Percentiles rank a stretch among this genome's conserved stretches.
These are phyloP conservation scores for Dioscorea cayenensis DNA, from an alignment of 116 monocot species.

Conservation along the genomic window DNA sequence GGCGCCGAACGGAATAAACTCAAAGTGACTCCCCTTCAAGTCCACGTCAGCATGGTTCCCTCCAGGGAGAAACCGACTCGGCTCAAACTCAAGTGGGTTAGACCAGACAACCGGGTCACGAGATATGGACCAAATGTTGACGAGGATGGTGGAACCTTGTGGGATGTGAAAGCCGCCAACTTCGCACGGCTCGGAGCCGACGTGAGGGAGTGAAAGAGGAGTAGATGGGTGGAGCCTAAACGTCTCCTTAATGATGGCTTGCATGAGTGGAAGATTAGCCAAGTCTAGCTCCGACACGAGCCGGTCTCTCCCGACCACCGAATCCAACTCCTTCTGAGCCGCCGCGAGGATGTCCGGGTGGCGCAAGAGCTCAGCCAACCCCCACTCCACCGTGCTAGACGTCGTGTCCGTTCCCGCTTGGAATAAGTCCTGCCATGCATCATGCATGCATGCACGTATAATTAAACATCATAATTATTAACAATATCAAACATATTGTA, in stretches of 20 bases:
- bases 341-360: conserved; percentile 34
- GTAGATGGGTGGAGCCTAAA: conserved; percentile 67
- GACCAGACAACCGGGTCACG: conserved; percentile 42
- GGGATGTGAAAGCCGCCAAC: conserved; percentile 51
- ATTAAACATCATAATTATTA: too few species aligned
- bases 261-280: conserved; percentile 36
- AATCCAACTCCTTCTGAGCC: conserved; percentile 52
- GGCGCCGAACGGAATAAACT: conserved; percentile 54
- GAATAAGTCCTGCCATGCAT: conserved; percentile 50
- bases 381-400: conserved; percentile 48
- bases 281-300: conserved; percentile 46
- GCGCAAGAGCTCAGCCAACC: conserved; percentile 50
- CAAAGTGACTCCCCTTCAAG: conserved; percentile 47
- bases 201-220: conserved; percentile 51
- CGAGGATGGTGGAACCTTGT: conserved; percentile 30
- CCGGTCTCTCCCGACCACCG: conserved; percentile 30
- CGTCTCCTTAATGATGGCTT: conserved; percentile 58
- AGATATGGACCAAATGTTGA: conserved; percentile 67
- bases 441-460: background rate
- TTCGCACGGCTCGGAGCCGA: conserved; percentile 20
- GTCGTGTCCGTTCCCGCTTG: conserved; percentile 66
- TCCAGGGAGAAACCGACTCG: conserved; percentile 47
- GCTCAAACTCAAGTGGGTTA: conserved; percentile 45
- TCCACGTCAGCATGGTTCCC: conserved; percentile 20
- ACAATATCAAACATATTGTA: too few species aligned